Conservation (phyloP, 1,284 basidiomycete genomes). For the Sporisorium exsertum region DNA sequence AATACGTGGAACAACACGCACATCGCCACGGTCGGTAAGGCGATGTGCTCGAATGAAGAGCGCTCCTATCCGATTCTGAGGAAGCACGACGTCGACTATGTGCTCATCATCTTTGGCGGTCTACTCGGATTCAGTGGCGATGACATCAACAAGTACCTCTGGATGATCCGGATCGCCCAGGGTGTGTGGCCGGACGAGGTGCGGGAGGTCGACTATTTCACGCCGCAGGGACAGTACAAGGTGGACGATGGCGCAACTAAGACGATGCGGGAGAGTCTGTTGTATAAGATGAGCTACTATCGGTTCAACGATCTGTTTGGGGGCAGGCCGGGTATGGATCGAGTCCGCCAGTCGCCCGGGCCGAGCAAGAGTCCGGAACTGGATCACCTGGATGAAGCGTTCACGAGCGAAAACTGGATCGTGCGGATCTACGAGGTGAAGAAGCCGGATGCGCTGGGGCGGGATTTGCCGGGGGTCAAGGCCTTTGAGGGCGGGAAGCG, state of each 20-base stretch:
- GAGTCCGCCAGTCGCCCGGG: constrained; percentile 54
- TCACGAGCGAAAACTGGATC: constrained; percentile 68
- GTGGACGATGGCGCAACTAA: constrained; percentile 86
- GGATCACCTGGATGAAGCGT: constrained; percentile 67
- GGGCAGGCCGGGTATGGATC: constrained; percentile 69
- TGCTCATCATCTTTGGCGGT: constrained; percentile 97
- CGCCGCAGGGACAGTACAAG: constrained; percentile 89
- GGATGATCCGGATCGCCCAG: constrained; percentile 88
- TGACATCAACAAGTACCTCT: constrained; percentile 98
- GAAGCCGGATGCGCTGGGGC: constrained; percentile 89
- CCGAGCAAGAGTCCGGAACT: constrained; percentile 56
- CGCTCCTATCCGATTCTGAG: constrained; percentile 95
- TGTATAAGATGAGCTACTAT: constrained; percentile 73
- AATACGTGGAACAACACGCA: constrained; percentile 99
- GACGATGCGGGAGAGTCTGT: constrained; percentile 94
- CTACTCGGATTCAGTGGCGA: constrained; percentile 97
- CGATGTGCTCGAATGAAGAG: constrained; percentile 94
- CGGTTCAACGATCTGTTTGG: constrained; percentile 68
- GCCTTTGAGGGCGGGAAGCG: constrained; percentile 88
- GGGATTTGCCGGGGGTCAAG: constrained; percentile 78
- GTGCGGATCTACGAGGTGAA: constrained; percentile 92
- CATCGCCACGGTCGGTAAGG: constrained; percentile 70
- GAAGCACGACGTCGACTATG: constrained; percentile 97
- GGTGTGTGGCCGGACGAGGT: constrained; percentile 99
- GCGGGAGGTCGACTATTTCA: constrained; percentile 94